Base-by-base conservation (phyloP, 306 rosid genomes). In the Argentina anserina region DNA sequence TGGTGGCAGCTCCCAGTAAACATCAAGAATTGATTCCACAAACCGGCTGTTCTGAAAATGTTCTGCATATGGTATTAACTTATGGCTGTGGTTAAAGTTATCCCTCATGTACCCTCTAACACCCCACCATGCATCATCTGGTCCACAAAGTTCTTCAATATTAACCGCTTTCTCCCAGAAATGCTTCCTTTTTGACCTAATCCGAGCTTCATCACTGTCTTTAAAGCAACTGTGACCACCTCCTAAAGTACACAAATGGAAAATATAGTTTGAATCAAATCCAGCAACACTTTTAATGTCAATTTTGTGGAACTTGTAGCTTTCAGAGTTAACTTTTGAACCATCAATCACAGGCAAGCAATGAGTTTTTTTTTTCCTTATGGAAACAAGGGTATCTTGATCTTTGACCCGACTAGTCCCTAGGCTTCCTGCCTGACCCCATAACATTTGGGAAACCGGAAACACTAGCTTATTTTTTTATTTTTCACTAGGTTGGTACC, bases 1-100 rank as follows among this genome's bases (percentile, higher is more conserved):
- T 0, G 99, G 99, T 80, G 97, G 96, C 42, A 95, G 92, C 84
- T 95, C 99, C 99, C 99, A 95, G 74, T 91, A 95, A 71, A 95
- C 86, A 69, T 95, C 97, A 42, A 95, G 99, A 79, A 95, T 82
- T 26, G 97, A 91, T 79, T 95, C 97, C 70, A 95, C 7, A 75
- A 71, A 86, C 20, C 92, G 87, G 81, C 99, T 95, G 72, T 91
- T 95, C 86, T 87, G 87, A 77, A 91, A 90, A 85, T 95, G 99
- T 64, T 91, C 87, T 1, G 81, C 77, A 42, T 77, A 84, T 28
- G 96, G 70, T 61, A 95, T 88, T 71, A 82, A 85, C 86, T 77
- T 69, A 80, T 86, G 86, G 58, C 86, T 95, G 78, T 95, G 96
- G 78, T 92, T 95, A 61, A 91, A 95, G 78, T 95, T 85, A 81